These are phyloP conservation scores for Amanita muscaria DNA, from an alignment of 768 basidiomycete species.

Conservation along the genomic window DNA sequence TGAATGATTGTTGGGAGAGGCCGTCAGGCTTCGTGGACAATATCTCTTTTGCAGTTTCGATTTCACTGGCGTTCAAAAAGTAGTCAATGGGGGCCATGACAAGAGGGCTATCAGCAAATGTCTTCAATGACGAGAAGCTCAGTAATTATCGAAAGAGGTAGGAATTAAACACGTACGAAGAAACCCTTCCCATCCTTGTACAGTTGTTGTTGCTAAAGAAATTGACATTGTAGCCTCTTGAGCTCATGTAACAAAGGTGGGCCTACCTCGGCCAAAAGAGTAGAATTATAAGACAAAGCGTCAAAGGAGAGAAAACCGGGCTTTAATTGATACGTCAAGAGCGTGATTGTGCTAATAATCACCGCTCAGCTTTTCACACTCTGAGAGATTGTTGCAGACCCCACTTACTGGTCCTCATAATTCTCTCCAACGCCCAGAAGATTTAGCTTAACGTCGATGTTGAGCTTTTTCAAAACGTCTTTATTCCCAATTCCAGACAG, in stretches of 20 bases:
- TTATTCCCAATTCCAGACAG: slow-evolving; percentile 51
- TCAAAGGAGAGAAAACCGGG: slow-evolving; percentile 22
- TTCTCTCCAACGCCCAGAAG: slow-evolving; percentile 49
- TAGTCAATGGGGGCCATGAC: slow-evolving; percentile 21
- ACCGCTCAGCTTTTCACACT: not conserved
- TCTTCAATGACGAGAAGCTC: slow-evolving; percentile 8
- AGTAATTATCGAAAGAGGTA: not conserved
- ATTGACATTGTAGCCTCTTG: not conserved
- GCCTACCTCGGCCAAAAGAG: slow-evolving; percentile 20
- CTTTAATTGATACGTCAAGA: slow-evolving; percentile 23
- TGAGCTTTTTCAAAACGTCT: slow-evolving; percentile 38
- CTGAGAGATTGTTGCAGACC: too few relatives aligned
- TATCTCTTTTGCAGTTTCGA: slow-evolving; percentile 15
- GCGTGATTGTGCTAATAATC: slow-evolving; percentile 17
- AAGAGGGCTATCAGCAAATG: slow-evolving; percentile 21
- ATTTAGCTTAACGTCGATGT: slow-evolving; percentile 34
- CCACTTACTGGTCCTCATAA: slow-evolving; percentile 24
- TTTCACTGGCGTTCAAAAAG: slow-evolving; percentile 18
- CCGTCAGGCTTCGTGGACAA: slow-evolving; percentile 20
- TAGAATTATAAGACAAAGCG: slow-evolving; percentile 20
- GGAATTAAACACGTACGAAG: slow-evolving; percentile 15
- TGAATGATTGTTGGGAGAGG: slow-evolving; percentile 19
- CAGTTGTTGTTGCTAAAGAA: slow-evolving; percentile 19
- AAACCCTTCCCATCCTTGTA: slow-evolving; percentile 21
- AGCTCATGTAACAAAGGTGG: too few relatives aligned